Evolutionary conservation across 2,329 filamentous ascomycete species (phyloP).

Genomic region (Cryphonectria radicalis): DNA sequence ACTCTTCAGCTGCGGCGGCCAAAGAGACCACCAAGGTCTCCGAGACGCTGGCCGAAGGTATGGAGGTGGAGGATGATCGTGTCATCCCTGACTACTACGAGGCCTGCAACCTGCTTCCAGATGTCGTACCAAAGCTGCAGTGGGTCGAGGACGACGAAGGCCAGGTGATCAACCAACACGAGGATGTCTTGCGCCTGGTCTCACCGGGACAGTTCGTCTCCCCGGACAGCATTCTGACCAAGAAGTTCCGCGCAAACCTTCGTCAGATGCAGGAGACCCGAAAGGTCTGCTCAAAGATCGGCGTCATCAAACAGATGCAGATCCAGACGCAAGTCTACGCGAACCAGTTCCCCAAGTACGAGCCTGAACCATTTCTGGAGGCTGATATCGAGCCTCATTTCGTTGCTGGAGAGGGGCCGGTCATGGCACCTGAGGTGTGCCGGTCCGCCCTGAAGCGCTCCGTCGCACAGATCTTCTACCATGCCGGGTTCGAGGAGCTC

Average conservation of each 20-base stretch:
- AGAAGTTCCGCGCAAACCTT: conserved; percentile 88
- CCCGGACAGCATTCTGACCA: conserved; percentile 73
- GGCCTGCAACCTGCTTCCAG: conserved; percentile 80
- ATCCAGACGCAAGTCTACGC: conserved; percentile 96
- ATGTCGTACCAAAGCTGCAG: conserved; percentile 75
- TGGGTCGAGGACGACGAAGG: conserved; percentile 93
- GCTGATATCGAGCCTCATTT: conserved; percentile 87
- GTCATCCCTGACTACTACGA: conserved; percentile 96
- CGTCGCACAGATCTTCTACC: conserved; percentile 93
- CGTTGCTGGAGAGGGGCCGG: conserved; percentile 82
- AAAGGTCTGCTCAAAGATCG: conserved; percentile 94
- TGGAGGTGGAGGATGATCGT: conserved; percentile 83
- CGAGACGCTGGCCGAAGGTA: conserved; percentile 84
- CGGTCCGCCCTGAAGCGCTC: conserved; percentile 86
- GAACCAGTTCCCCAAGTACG: conserved; percentile 97
- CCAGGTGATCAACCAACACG: conserved; percentile 83
- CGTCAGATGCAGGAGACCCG: conserved; percentile 95
- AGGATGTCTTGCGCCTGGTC: conserved; percentile 80
- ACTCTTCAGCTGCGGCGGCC: conserved; percentile 53
- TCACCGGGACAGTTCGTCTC: conserved; percentile 76
- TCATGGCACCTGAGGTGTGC: conserved; percentile 83
- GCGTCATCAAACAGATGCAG: conserved; percentile 99
- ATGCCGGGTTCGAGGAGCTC: conserved; percentile 94
- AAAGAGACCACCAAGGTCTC: conserved; percentile 55
- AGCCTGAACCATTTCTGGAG: conserved; percentile 86